phyloP scores from a whole-genome alignment of 345 rosid genomes.

The Populus davidiana region DNA sequence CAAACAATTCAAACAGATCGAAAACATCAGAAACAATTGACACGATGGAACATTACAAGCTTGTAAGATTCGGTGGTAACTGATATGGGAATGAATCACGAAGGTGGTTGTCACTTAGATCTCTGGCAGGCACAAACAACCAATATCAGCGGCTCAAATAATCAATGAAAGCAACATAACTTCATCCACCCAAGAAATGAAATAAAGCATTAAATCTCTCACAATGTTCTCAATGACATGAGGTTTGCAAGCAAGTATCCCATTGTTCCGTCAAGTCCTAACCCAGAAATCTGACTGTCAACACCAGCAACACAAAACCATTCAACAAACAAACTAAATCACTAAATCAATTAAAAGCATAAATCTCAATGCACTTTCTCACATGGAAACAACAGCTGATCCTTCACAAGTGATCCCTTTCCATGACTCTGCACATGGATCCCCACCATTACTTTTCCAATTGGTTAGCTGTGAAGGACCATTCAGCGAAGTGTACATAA shows the following conservation, averaged over 20 bases:
- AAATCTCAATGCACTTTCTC: constrained; percentile 16
- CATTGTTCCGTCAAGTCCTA: constrained; percentile 78
- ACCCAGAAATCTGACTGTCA: constrained; percentile 70
- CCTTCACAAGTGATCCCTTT: constrained; percentile 82
- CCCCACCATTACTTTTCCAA: constrained; percentile 79
- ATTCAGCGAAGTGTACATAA: constrained; percentile 69
- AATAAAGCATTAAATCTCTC: constrained; percentile 19
- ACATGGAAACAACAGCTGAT: constrained; percentile 89
- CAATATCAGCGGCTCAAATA: constrained; percentile 16
- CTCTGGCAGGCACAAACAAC: constrained; percentile 45
- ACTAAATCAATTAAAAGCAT: not conserved
- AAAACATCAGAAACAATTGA: constrained; percentile 7
- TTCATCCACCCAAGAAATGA: not conserved
- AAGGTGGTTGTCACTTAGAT: constrained; percentile 79
- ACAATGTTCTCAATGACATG: constrained; percentile 71
- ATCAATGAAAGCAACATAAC: constrained; percentile 7
- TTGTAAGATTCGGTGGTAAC: constrained; percentile 90
- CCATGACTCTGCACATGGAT: constrained; percentile 98
- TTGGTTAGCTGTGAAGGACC: constrained; percentile 79
- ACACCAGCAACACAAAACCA: constrained; percentile 13
- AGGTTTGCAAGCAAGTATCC: constrained; percentile 85
- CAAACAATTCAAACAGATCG: constrained; percentile 3
- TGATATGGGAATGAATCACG: constrained; percentile 89
- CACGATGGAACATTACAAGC: constrained; percentile 58
- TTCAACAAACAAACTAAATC: constrained; percentile 5